phyloP scores from a whole-genome alignment of 306 rosid species.

The Gastrolobium bilobum region DNA sequence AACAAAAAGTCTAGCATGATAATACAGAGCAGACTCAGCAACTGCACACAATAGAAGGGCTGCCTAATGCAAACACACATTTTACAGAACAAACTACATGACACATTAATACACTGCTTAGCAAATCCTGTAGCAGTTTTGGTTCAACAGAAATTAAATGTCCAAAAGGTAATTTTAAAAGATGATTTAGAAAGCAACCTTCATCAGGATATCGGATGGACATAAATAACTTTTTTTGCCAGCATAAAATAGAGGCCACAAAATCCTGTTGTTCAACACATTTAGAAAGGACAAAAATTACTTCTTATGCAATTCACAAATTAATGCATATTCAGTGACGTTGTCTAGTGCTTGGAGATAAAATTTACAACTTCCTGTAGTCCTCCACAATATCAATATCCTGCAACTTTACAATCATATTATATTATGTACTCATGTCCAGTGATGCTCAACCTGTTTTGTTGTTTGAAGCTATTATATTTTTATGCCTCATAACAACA shows the following conservation, averaged over 20 bases:
- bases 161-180: not conserved
- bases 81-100: not conserved
- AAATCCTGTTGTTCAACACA: not conserved
- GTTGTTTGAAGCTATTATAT: not conserved
- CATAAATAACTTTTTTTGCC: not conserved
- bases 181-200: slow-evolving; percentile 6
- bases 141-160: not conserved
- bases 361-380: not conserved
- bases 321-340: not conserved
- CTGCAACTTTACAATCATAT: not conserved
- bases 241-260: not conserved
- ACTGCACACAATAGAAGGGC: not conserved
- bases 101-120: slow-evolving; percentile 10
- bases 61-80: not conserved
- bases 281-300: not conserved
- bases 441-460: not conserved
- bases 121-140: slow-evolving; percentile 8
- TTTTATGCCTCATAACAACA: not conserved
- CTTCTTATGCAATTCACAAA: not conserved
- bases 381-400: not conserved
- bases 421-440: not conserved
- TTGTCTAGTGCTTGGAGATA: not conserved
- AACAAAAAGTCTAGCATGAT: not conserved
- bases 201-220: not conserved
- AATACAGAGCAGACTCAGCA: slow-evolving; percentile 22